Evolutionary conservation across 306 rosid species (phyloP), one percentile per base, ranked within the genome.

Genomic region (Phaseolus lunatus): DNA sequence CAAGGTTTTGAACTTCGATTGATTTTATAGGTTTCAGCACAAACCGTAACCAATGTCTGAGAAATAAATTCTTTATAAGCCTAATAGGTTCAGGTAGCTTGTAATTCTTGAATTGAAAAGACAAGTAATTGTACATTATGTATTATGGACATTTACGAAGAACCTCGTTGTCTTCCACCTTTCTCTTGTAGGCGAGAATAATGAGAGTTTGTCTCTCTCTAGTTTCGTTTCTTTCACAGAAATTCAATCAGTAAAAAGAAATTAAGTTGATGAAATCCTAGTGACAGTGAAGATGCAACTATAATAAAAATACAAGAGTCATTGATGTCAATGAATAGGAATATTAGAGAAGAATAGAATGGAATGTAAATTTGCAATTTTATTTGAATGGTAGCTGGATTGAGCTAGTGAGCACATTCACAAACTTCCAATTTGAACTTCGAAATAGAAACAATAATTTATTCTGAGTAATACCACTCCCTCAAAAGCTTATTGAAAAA

Each of bases 331-430:
- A 29, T 23, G 43, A 15, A 31, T 61, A 29, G 19, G 61, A 52
- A 70, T 47, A 19, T 52, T 33, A 37, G 23, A 72, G 9, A 22
- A 20, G 37, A 35, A 11, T 22, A 23, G 43, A 37, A 37, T 39
- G 44, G 11, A 39, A 72, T 9, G 15, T 9, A 72, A 72, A 54
- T 72, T 72, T 53, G 33, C 67, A 54, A 58, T 22, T 72, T 72
- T 24, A 73, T 73, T 57, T 23, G 9, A 73, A 41, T 57, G 27
- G 39, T 39, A 23, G 37, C n/a, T 57, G 67, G 78, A 57, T 23
- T 73, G 57, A 8, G 16, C 65, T 12, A 9, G 26, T 15, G 16
- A 35, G 24, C 77, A 11, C 78, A 73, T 39, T 56, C 67, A 37
- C 54, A 37, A 39, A 37, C 67, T 39, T 22, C 53, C 54, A 39